Evolutionary conservation across 1,284 basidiomycete genomes (phyloP), one percentile per base, ranked within the genome.

Genomic region (Sporisorium reilianum): DNA sequence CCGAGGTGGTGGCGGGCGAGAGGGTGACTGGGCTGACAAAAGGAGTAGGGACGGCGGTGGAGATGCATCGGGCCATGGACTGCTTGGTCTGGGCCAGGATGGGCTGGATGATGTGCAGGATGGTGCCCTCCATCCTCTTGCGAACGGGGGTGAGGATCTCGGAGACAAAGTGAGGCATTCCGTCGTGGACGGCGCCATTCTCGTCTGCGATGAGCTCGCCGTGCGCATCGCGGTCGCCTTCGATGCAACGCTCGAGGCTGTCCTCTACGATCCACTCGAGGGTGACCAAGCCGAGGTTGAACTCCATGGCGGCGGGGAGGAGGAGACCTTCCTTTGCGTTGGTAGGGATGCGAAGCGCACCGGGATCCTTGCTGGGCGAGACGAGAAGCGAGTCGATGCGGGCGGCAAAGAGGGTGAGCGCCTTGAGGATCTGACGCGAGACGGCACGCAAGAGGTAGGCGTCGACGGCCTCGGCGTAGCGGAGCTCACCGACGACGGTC

Each of bases 241-340:
- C 81, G 44, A 84, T 68, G 55, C 81, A 83, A 25, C 81, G 68
- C 61, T 84, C 82, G n/a, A 84, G 51, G 34, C 78, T 75, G 55
- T 84, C 81, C 55, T 83, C 81, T 5, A 84, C 77, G 56, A 82
- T 81, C 82, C 82, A 84, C 32, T 76, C 77, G 46, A 83, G 60
- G 18, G 80, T 74, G 25, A 82, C 76, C 18, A 84, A 72, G 32
- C 80, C 82, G 32, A 84, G 45, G 55, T 84, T 84, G 75, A 78
- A 84, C 48, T 83, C 82, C 73, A 83, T 72, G 6, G 79, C 81
- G 0, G 78, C 63, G 3, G 82, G 78, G 8, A 80, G 50, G 36
- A 77, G 50, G 7, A 64, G 56, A 0, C 76, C 77, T 25, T 80
- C 80, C 50, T 79, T 79, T 40, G 73, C 64, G 23, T 72, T 79